A percentile compares a stretch with the other conserved stretches of the same genome.
Evolutionary conservation across 495 filamentous ascomycete species (phyloP).

Genomic region (Staphylotrichum tortipilum): DNA sequence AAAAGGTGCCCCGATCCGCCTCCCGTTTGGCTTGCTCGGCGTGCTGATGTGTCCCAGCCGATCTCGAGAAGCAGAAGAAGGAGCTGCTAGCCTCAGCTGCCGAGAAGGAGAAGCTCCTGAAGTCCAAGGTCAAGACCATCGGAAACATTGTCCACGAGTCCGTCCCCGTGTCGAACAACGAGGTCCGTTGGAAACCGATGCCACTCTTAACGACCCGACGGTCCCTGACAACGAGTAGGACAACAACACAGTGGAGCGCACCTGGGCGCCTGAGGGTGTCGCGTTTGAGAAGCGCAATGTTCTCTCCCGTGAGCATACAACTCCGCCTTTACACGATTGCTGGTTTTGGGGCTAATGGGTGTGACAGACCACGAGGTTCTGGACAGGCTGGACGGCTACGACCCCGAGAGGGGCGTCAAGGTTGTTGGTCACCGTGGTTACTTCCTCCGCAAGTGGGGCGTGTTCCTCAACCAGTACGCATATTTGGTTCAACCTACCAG

Average conservation of each 20-base stretch:
- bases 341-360: slow-evolving; percentile 1
- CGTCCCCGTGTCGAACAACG: slow-evolving; percentile 84
- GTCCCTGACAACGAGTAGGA: slow-evolving; percentile 40
- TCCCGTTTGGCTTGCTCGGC: neutral
- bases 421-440: slow-evolving; percentile 94
- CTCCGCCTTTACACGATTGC: neutral
- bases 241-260: slow-evolving; percentile 66
- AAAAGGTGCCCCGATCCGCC: slow-evolving; percentile 39
- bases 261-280: slow-evolving; percentile 70
- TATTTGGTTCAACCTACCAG: no score
- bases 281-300: slow-evolving; percentile 50
- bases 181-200: slow-evolving; percentile 40
- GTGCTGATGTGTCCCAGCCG: slow-evolving; percentile 24
- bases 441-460: slow-evolving; percentile 78
- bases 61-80: slow-evolving; percentile 72
- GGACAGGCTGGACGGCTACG: slow-evolving; percentile 78
- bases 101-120: slow-evolving; percentile 62
- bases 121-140: slow-evolving; percentile 68
- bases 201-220: neutral
- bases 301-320: slow-evolving; percentile 28
- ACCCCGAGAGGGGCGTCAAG: slow-evolving; percentile 88
- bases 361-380: slow-evolving; percentile 90
- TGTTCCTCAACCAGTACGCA: slow-evolving; percentile 60
- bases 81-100: slow-evolving; percentile 60
- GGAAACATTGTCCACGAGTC: slow-evolving; percentile 91